Percentiles rank a stretch among this genome's conserved stretches.
These are phyloP conservation scores for Penicillium sclerotiorum DNA, from an alignment of 2,329 filamentous ascomycete species.

Conservation along the genomic window DNA sequence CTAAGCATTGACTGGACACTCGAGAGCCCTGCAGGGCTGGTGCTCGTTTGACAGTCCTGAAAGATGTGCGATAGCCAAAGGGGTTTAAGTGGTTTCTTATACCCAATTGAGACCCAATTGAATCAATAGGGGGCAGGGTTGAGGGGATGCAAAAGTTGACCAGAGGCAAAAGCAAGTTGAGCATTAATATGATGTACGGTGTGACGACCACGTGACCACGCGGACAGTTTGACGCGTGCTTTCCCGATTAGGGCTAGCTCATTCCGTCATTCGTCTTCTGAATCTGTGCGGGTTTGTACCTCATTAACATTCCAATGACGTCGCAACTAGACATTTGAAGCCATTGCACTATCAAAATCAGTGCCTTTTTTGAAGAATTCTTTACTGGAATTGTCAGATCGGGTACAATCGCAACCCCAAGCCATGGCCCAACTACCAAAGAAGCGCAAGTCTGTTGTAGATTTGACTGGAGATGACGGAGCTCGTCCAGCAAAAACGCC, in stretches of 20 bases:
- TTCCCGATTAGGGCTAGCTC: too few species aligned
- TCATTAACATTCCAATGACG: not conserved
- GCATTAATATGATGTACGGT: too few species aligned
- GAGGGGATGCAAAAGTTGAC: too few species aligned
- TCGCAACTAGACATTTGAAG: not conserved
- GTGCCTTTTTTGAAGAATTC: too few species aligned
- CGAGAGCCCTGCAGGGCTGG: not conserved
- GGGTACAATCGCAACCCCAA: not conserved
- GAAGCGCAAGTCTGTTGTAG: slow-evolving; percentile 19
- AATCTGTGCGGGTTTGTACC: too few species aligned
- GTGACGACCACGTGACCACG: slow-evolving; percentile 6
- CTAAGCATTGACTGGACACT: not conserved
- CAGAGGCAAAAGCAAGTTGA: not conserved
- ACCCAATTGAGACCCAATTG: too few species aligned
- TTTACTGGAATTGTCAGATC: not conserved
- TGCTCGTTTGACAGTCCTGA: too few species aligned
- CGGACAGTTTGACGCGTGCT: too few species aligned
- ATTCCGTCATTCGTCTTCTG: not conserved
- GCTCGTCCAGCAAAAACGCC: slow-evolving; percentile 9
- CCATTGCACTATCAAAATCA: too few species aligned
- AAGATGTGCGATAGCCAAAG: too few species aligned
- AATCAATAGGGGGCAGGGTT: too few species aligned
- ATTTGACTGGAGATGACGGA: slow-evolving; percentile 9
- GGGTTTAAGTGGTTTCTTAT: too few species aligned
- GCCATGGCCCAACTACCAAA: slow-evolving; percentile 12